Evolutionary conservation across 2,329 filamentous ascomycete genomes (phyloP), one percentile per base, ranked within the genome.

Genomic region (Penicillium occitanis): DNA sequence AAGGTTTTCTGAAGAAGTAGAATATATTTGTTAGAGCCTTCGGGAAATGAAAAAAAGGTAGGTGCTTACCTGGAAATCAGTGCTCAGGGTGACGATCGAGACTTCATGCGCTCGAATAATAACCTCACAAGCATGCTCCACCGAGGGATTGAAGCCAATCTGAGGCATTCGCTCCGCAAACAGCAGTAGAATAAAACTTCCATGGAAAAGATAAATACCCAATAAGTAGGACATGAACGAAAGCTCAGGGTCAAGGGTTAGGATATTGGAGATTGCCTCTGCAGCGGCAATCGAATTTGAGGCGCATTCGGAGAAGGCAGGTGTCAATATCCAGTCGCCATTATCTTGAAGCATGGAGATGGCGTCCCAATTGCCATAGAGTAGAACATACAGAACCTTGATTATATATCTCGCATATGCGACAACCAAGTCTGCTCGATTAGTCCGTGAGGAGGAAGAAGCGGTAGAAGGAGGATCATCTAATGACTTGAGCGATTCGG

Each of bases 201-300:
- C 42, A n/a, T 44, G 42, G n/a, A 44, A 44, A 6, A 85, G 74
- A 64, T 85, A 86, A 7, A 84, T 84, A 0, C 83, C 82, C 61
- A 84, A 84, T 2, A 85, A 74, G 69, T 84, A 85, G 1, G 83
- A 82, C 81, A 84, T 84, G 61, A 84, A 85, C 0, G 79, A 80
- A 37, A 85, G 74, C 67, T 84, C 82, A 2, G 81, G 81, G 68
- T 85, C 83, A n/a, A 79, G 74, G 1, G 76, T 73, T 6, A 85
- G 73, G 61, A 85, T 84, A 8, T 78, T 74, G 14, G 78, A 79
- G 17, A 84, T 77, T 1, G 80, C 79, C 51, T 82, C 77, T 1
- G 81, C 81, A 77, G 42, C 42, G 42, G 42, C 42, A 44, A 44
- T 44, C 2, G 42, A 44, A 44, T 44, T 44, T 44, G 42, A 44